Evolutionary conservation across 192 early-diverging fungal species (phyloP).

Genomic region (Physocladia obscura): DNA sequence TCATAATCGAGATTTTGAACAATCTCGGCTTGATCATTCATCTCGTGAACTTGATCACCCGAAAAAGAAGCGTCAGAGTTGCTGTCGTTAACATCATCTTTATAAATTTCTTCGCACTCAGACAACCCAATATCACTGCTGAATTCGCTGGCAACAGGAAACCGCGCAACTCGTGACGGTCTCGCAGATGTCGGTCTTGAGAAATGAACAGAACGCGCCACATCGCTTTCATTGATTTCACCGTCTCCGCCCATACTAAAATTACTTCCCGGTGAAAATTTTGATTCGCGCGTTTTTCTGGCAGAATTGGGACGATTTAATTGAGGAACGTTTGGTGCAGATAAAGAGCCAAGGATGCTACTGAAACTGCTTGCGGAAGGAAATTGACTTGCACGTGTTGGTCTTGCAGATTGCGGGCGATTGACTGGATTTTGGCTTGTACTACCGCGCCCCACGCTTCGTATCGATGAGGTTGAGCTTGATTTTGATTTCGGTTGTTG

Average conservation of each 20-base stretch:
- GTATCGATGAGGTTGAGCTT: too few species aligned
- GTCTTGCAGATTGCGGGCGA: slow-evolving; percentile 52
- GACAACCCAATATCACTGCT: slow-evolving; percentile 6
- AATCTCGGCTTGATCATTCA: too few species aligned
- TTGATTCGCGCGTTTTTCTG: not conserved
- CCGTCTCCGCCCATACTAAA: not conserved
- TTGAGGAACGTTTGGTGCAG: not conserved
- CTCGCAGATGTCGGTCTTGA: slow-evolving; percentile 3
- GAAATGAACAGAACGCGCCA: slow-evolving; percentile 5
- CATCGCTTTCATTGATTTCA: not conserved
- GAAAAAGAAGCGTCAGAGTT: too few species aligned
- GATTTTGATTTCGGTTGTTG: too few species aligned
- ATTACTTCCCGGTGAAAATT: not conserved
- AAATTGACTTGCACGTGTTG: slow-evolving; percentile 44
- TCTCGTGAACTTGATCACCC: too few species aligned
- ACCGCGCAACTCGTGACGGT: not conserved
- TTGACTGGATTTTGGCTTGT: too few species aligned
- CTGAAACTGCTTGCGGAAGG: slow-evolving; percentile 45
- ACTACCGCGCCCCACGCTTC: too few species aligned
- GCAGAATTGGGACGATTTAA: not conserved
- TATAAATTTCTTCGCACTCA: not conserved
- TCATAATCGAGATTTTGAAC: too few species aligned
- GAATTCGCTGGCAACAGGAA: not conserved
- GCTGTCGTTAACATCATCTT: not conserved
- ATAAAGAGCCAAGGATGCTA: not conserved